Base-by-base conservation (phyloP, 2,329 filamentous ascomycete genomes). In the Trichoderma sp. region DNA sequence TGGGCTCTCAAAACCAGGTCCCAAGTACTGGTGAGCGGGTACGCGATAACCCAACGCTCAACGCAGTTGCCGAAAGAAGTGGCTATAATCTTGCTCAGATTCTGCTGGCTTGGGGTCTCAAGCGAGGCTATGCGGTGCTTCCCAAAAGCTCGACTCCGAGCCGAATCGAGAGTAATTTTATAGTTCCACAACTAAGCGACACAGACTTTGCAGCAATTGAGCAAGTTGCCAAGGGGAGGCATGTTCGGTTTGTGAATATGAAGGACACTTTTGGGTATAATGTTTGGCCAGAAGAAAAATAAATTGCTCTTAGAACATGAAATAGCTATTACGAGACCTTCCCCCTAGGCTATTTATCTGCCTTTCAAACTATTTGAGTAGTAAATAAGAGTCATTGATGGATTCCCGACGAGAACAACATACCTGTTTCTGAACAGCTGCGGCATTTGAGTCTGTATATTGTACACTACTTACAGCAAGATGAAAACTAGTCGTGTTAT, bases 81-180 rank as follows among this genome's bases (percentile, higher is more conserved):
- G 86, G 86, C 76, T 61, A 67, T 5, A 69, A 34, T 19, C 67
- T 59, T 29, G 64, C 65, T 17, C 91, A 96, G 84, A 87, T 93
- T 63, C 81, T 95, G 74, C 81, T 97, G 71, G 83, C 89, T 74
- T 97, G 92, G 92, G 92, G 92, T 71, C 81, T 96, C 66, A 87
- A 91, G 78, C 89, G 93, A 76, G 92, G 90, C 68, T 92, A 90
- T 83, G 91, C 88, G 71, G 92, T 97, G 63, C 93, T 97, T 74
- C 92, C 92, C 74, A 97, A 97, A 86, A 91, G 87, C 63, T 90
- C 94, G 68, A 93, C 87, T 72, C 86, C 88, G 72, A 83, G 83
- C 64, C 87, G 92, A 50, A 93, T 97, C 74, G 84, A 91, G 79
- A 86, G 82, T 70, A 96, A 97, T 84, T 92, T 89, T 12, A 34